Base-by-base conservation (phyloP, 306 rosid species). In the Cotoneaster glaucophyllus region DNA sequence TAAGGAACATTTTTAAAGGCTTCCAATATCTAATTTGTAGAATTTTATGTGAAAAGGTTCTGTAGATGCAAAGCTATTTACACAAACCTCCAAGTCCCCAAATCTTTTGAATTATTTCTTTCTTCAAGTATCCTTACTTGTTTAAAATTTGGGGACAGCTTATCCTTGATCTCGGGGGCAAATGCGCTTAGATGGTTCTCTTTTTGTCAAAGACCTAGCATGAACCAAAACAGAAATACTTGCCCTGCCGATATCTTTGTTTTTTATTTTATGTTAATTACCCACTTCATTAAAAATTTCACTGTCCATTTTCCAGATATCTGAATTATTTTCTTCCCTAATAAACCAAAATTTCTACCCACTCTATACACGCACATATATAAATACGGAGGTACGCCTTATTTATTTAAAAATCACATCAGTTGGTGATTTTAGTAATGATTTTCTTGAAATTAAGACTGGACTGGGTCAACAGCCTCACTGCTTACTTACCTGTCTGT, bases 401-500 rank as follows among this genome's bases (percentile, higher is more conserved):
- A 25, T 19, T n/a, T 19, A 8, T 37, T 21, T 34, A 2, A 2
- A 34, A 65, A 32, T 15, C 48, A 69, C 63, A 69, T 77, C 25
- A 45, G 70, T 48, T 39, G 66, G 77, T 75, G 72, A 86, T 56
- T 79, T 80, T 75, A 15, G 57, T 52, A 4, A 31, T 31, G 14
- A 64, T 64, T 18, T 65, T 65, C 26, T 19, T 19, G 70, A 34
- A 21, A 34, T 65, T 37, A 34, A 77, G 45, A 31, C 37, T 61
- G 67, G 82, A 74, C 84, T 71, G 11, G 13, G 84, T 90, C 92
- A 78, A 65, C 64, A 71, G 75, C 8, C 44, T 52, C 45, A 29
- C 62, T 19, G 21, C 64, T 56, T 45, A 78, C 67, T 83, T 62
- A 74, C 79, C 87, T 22, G 34, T 66, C 24, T 29, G 7, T 57